Evolutionary conservation across 352 stramenopile genomes (phyloP).

Genomic region (Globisporangium splendens): DNA sequence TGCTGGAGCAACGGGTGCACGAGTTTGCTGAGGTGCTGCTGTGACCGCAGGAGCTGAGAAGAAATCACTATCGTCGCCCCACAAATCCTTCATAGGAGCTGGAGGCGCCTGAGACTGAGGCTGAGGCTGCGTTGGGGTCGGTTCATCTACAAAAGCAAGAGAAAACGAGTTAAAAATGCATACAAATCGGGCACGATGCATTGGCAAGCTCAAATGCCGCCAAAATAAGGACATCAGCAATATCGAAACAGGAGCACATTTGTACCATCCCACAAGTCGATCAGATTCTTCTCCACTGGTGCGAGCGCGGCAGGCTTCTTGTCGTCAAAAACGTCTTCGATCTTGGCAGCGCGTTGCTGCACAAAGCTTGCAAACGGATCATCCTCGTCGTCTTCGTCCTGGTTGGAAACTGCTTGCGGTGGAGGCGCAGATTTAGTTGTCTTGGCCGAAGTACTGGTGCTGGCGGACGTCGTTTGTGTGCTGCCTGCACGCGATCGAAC

Average conservation of each 20-base stretch:
- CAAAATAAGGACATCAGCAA: background rate
- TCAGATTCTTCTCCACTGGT: constrained; percentile 38
- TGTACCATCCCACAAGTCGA: constrained; percentile 67
- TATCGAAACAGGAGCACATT: background rate
- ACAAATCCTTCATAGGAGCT: too few species aligned
- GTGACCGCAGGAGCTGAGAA: background rate
- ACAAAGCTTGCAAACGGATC: constrained; percentile 70
- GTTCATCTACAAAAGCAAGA: constrained; percentile 14
- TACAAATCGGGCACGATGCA: background rate
- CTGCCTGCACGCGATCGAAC: constrained; percentile 33
- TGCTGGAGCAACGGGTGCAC: background rate
- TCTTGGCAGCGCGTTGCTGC: constrained; percentile 41
- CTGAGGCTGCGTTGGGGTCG: background rate
- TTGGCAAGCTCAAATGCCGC: too few species aligned
- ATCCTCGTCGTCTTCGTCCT: constrained; percentile 35
- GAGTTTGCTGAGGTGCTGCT: too few species aligned
- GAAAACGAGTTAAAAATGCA: too few species aligned
- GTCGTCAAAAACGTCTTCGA: constrained; percentile 20
- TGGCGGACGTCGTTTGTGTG: constrained; percentile 18
- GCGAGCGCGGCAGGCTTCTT: constrained; percentile 15
- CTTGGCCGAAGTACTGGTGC: constrained; percentile 4
- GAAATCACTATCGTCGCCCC: too few species aligned
- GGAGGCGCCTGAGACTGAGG: too few species aligned
- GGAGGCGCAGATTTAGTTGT: background rate
- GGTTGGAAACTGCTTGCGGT: constrained; percentile 2